These are phyloP conservation scores for Macadamia tetraphylla DNA, from an alignment of 164 flowering plant genomes.

Conservation along the genomic window DNA sequence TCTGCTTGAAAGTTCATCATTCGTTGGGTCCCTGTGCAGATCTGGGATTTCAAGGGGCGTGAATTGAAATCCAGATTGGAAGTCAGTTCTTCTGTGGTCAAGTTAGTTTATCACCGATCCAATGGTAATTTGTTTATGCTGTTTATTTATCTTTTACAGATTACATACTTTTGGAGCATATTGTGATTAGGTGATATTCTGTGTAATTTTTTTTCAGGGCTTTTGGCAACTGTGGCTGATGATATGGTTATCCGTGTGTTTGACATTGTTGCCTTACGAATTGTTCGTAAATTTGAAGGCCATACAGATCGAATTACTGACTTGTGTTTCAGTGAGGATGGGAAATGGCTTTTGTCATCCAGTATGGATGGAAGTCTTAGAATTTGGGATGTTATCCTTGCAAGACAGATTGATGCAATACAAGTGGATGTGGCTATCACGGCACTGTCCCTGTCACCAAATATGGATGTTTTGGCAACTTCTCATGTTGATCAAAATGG, in stretches of 20 bases:
- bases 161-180: background rate
- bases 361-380: conserved; percentile 98
- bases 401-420: conserved; percentile 86
- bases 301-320: conserved; percentile 94
- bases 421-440: conserved; percentile 78
- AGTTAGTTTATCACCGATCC: conserved; percentile 68
- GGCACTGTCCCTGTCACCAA: conserved; percentile 84
- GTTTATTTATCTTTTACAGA: too few relatives aligned
- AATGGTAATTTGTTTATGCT: conserved; percentile 53
- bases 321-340: conserved; percentile 95
- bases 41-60: conserved; percentile 88
- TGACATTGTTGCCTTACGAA: conserved; percentile 71
- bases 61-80: conserved; percentile 76
- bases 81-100: conserved; percentile 64
- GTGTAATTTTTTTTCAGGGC: conserved; percentile 40
- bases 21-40: conserved; percentile 34
- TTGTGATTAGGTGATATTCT: background rate
- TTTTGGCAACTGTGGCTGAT: conserved; percentile 81
- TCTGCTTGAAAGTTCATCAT: background rate
- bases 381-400: conserved; percentile 93
- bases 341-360: conserved; percentile 92
- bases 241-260: conserved; percentile 74
- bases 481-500: conserved; percentile 97
- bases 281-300: conserved; percentile 96
- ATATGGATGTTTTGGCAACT: conserved; percentile 93